phyloP scores from a whole-genome alignment of 2,329 filamentous ascomycete species.

The Periconia sp. region DNA sequence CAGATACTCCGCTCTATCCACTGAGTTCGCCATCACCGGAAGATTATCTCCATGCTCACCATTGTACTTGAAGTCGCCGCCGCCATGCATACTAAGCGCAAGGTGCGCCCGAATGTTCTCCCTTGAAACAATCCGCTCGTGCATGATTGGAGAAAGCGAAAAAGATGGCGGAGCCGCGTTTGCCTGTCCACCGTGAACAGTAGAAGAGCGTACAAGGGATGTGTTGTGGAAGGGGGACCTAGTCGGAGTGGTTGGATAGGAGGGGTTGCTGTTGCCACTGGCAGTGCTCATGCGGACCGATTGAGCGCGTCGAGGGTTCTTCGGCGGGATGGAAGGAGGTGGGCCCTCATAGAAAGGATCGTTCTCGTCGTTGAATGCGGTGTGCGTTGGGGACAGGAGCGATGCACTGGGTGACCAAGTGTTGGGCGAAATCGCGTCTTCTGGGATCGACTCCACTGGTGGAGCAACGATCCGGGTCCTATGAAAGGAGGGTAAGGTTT shows the following conservation, averaged over 20 bases:
- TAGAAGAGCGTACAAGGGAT: neutral
- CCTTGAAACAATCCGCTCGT: conserved; percentile 31
- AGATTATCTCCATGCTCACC: neutral
- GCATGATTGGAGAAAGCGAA: conserved; percentile 1
- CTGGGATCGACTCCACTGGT: neutral
- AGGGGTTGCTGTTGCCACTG: neutral
- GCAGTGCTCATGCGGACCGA: neutral
- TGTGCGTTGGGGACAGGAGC: neutral
- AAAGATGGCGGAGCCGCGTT: neutral
- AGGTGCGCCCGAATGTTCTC: conserved; percentile 37
- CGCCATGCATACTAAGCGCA: conserved; percentile 1
- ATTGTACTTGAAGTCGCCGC: neutral
- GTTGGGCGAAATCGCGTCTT: neutral
- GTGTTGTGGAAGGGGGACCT: neutral
- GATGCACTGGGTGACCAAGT: neutral
- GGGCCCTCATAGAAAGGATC: neutral
- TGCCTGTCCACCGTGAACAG: neutral
- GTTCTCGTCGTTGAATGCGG: neutral
- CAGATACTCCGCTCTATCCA: neutral
- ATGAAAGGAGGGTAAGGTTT: neutral
- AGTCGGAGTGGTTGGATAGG: neutral
- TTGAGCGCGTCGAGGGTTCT: conserved; percentile 17
- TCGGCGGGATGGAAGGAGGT: conserved; percentile 22
- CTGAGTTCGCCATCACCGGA: neutral
- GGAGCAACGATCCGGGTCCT: neutral